Evolutionary conservation across 306 rosid species (phyloP).

Genomic region (Sicyos edulis): DNA sequence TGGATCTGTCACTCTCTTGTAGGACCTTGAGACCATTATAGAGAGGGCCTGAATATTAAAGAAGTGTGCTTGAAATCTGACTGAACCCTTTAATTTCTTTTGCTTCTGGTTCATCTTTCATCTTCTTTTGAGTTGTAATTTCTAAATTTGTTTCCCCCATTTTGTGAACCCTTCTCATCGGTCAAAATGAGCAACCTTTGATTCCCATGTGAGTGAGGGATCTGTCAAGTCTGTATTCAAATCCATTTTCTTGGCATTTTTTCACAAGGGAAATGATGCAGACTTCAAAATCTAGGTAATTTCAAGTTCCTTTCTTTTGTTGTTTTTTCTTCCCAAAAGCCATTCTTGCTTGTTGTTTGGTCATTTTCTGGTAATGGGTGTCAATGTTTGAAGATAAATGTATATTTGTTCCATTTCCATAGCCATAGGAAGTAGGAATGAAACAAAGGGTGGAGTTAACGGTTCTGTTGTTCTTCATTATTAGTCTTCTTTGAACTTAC

Average conservation of each 20-base stretch:
- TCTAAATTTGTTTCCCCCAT: neutral
- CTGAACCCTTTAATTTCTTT: slow-evolving; percentile 12
- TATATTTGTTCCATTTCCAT: neutral
- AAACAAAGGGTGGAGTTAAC: neutral
- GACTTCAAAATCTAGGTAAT: slow-evolving; percentile 91
- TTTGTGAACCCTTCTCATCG: slow-evolving; percentile 28
- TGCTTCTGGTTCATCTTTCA: neutral
- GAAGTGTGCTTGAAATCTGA: slow-evolving; percentile 17
- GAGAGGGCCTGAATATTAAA: slow-evolving; percentile 22
- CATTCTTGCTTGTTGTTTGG: neutral
- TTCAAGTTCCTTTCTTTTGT: slow-evolving; percentile 19
- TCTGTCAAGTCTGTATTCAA: slow-evolving; percentile 42
- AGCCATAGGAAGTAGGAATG: neutral
- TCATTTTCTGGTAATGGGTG: neutral
- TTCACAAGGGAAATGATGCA: slow-evolving; percentile 54
- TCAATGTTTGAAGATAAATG: slow-evolving; percentile 2
- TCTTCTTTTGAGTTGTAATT: neutral
- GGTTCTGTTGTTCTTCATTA: slow-evolving; percentile 4
- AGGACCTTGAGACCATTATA: slow-evolving; percentile 17
- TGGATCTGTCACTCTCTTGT: slow-evolving; percentile 18
- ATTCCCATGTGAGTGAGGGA: slow-evolving; percentile 66
- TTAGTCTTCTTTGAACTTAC: neutral
- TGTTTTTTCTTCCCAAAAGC: neutral
- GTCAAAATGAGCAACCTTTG: slow-evolving; percentile 42
- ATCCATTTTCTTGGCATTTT: slow-evolving; percentile 24